Evolutionary conservation across 2,329 filamentous ascomycete genomes (phyloP).

Genomic region (Pseudogymnoascus sp.): DNA sequence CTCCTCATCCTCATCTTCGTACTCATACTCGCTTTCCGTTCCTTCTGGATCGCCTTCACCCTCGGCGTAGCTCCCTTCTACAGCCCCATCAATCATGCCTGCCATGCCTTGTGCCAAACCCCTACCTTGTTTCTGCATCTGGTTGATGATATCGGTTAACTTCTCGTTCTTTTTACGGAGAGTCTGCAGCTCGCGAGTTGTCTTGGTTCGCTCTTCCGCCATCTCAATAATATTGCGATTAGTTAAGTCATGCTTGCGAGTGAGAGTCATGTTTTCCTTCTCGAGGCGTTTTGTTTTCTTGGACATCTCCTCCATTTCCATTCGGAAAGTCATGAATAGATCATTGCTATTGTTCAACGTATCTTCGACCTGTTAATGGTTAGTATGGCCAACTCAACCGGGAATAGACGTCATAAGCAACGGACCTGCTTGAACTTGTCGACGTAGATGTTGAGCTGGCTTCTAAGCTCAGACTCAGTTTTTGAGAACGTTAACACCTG

Average conservation of each 20-base stretch:
- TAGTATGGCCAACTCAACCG: slow-evolving; percentile 25
- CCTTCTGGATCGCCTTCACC: slow-evolving; percentile 41
- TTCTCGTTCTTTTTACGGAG: slow-evolving; percentile 74
- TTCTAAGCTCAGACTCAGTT: slow-evolving; percentile 86
- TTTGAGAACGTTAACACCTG: slow-evolving; percentile 95
- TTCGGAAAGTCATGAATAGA: slow-evolving; percentile 89
- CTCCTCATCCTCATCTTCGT: slow-evolving; percentile 53
- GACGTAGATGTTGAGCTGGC: slow-evolving; percentile 95
- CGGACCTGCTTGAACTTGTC: slow-evolving; percentile 99
- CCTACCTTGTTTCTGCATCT: slow-evolving; percentile 91
- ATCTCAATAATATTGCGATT: slow-evolving; percentile 94
- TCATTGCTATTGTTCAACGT: slow-evolving; percentile 98
- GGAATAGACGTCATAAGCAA: slow-evolving; percentile 18
- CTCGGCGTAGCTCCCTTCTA: slow-evolving; percentile 48
- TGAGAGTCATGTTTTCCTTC: slow-evolving; percentile 88
- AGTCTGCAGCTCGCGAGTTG: slow-evolving; percentile 67
- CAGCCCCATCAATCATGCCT: slow-evolving; percentile 48
- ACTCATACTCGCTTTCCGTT: slow-evolving; percentile 57
- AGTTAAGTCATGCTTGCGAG: slow-evolving; percentile 86
- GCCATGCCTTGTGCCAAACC: slow-evolving; percentile 60
- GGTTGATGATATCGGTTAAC: slow-evolving; percentile 86
- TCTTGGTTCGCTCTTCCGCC: slow-evolving; percentile 82
- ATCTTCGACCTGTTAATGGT: slow-evolving; percentile 77
- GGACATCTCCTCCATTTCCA: slow-evolving; percentile 99
- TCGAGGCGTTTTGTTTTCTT: slow-evolving; percentile 97